These are phyloP conservation scores for Kandelia obovata DNA, from an alignment of 345 rosid genomes.

Conservation along the genomic window DNA sequence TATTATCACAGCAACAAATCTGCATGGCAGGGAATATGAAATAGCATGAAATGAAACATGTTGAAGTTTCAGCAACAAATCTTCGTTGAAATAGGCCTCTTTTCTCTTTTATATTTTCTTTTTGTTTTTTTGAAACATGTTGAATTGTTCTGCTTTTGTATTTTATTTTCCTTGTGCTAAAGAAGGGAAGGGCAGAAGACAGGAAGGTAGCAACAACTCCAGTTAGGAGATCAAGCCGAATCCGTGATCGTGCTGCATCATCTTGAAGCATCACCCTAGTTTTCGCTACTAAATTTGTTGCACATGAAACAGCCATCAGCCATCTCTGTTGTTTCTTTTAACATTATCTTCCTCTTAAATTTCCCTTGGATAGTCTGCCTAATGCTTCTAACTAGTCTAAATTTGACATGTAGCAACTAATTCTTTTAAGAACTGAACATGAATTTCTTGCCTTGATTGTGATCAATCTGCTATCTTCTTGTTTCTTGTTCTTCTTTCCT, in stretches of 20 bases:
- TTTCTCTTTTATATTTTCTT: too few relatives aligned
- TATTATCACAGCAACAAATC: too few relatives aligned
- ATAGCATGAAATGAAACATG: too few relatives aligned
- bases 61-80: too few relatives aligned
- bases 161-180: slow-evolving; percentile 17
- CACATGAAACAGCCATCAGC: slow-evolving; percentile 25
- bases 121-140: not conserved
- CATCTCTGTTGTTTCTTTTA: slow-evolving; percentile 30
- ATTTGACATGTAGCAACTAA: not conserved
- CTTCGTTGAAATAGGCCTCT: too few relatives aligned
- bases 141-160: not conserved
- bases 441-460: not conserved
- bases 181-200: slow-evolving; percentile 17
- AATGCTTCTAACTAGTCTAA: not conserved
- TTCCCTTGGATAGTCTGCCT: not conserved
- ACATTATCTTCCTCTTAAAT: slow-evolving; percentile 23
- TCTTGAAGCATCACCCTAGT: slow-evolving; percentile 22
- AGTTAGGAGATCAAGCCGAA: slow-evolving; percentile 46
- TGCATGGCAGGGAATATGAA: too few relatives aligned
- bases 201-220: slow-evolving; percentile 22
- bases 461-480: too few relatives aligned
- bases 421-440: not conserved
- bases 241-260: slow-evolving; percentile 29
- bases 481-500: too few relatives aligned
- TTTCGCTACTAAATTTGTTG: not conserved